Evolutionary conservation across 768 basidiomycete genomes (phyloP), one percentile per base, ranked within the genome.

Genomic region (Macrolepiota albuminosa): DNA sequence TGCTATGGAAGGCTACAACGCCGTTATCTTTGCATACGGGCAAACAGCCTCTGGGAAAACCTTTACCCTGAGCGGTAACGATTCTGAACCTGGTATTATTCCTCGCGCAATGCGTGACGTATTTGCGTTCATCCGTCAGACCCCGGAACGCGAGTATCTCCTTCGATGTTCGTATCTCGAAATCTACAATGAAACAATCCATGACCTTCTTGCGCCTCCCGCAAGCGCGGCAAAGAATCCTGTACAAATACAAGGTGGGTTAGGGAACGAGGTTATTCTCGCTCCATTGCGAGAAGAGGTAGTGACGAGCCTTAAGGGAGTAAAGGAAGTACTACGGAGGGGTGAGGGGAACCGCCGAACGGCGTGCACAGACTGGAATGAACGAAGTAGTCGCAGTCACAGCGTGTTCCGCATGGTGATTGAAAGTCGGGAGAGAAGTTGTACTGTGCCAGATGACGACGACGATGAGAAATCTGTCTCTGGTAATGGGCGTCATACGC

Each of bases 311-410:
- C 76, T 96, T 33, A 89, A 89, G 66, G 84, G 89, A 42, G 93
- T 98, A 14, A 84, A 86, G 56, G 91, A 92, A 60, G 89, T 98
- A 5, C 75, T 99, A 65, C 81, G 84, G 66, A 78, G 93, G 26
- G 96, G 96, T 5, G 93, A 97, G 70, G 85, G 88, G 4, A 87
- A 93, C 67, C 78, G 96, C 53, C 79, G 93, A 61, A 97, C 95
- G 4, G 95, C 95, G 0, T 91, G 87, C 65, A 99, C 97, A n/a
- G 96, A 99, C 68, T 99, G 96, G 96, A 99, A 99, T 69, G 91
- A 95, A 67, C 76, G 96, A 60, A 95, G 92, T 75, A 94, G 92
- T 69, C 81, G 96, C 37, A 95, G 93, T 76, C 96, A 98, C 71
- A 92, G 90, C 64, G 91, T 98, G 0, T 97, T 98, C 72, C 78